Evolutionary conservation across 352 stramenopile genomes (phyloP), one percentile per base, ranked within the genome.

Genomic region (Lagenidium giganteum): DNA sequence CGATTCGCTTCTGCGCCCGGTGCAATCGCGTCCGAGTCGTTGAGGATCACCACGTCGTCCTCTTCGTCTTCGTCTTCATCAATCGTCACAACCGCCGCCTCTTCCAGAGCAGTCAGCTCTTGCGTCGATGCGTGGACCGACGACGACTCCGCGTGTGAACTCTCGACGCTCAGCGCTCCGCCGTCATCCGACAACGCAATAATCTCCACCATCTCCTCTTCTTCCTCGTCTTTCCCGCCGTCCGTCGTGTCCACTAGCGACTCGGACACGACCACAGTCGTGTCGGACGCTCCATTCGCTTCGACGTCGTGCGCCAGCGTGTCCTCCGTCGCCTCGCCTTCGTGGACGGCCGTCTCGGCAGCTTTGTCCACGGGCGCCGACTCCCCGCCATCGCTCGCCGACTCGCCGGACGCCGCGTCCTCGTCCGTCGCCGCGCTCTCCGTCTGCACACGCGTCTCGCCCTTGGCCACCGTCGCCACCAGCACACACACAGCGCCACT

Each of bases 21-120:
- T 21, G 32, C 32, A 21, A n/a, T 39, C 32, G 32, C 32, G 22
- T 52, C 39, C 42, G 25, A 25, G 30, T 59, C 51, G n/a, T 53
- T 41, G 20, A 51, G 31, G 21, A 31, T 53, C 31, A n/a, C n/a
- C n/a, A n/a, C n/a, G 12, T 22, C 45, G 6, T 24, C 8, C 25
- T 42, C 20, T 14, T 53, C 51, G 5, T 50, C 30, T 8, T 44
- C 51, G 20, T 45, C 28, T 16, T 12, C 31, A 37, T 8, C 31
- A 20, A 5, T 20, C n/a, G 11, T n/a, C 31, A 18, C 31, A 37
- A 37, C 31, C 31, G 31, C 31, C 31, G 31, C 31, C 31, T 37
- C n/a, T 17, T 12, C 31, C 31, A 37, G 13, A 16, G 28, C 25
- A 34, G 16, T 24, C 25, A 5, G 20, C 9, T 27, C 20, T 9